phyloP scores from a whole-genome alignment of 306 rosid species.

The Corylus americana region DNA sequence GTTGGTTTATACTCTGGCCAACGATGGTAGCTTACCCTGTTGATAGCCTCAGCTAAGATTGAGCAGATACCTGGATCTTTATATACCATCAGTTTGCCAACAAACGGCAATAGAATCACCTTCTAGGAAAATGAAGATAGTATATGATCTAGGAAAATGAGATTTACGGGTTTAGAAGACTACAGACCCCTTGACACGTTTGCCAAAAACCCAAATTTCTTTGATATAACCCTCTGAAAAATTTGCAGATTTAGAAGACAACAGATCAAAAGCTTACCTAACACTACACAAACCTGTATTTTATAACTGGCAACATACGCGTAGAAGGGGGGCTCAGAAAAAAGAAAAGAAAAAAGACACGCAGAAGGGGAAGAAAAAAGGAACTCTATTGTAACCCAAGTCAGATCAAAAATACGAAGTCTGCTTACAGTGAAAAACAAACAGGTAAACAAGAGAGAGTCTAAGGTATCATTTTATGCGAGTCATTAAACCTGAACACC shows the following conservation, averaged over 20 bases:
- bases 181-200: too few species aligned
- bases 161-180: too few species aligned
- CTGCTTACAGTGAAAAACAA: background rate
- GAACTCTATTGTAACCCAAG: too few species aligned
- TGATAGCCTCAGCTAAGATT: background rate
- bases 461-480: background rate
- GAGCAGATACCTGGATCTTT: background rate
- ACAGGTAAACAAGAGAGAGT: background rate
- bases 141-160: background rate
- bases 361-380: background rate
- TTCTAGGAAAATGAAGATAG: background rate
- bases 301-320: background rate
- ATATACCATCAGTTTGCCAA: background rate
- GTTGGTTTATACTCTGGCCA: background rate
- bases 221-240: background rate
- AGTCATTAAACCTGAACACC: constrained; percentile 24
- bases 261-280: background rate
- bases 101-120: too few species aligned
- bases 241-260: background rate
- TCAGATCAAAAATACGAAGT: background rate
- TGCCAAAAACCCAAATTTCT: too few species aligned
- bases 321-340: background rate
- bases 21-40: background rate
- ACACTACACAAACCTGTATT: background rate
- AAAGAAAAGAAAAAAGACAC: too few species aligned